Conservation (phyloP, 257 asterid species). For the Lycium ferocissimum region DNA sequence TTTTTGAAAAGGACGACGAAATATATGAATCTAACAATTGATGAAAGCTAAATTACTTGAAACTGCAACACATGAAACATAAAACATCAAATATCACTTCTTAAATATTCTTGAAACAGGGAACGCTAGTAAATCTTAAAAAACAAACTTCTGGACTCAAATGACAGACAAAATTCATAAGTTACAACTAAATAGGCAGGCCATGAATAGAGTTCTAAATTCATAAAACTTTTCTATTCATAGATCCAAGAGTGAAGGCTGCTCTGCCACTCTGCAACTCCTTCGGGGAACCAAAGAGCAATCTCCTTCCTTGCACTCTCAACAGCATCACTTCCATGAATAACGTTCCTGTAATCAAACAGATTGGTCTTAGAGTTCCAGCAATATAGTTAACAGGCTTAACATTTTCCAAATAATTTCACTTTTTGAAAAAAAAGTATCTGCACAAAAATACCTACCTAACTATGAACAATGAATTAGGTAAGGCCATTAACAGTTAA, state of each 20-base stretch:
- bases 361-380: background rate
- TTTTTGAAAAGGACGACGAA: background rate
- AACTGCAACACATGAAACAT: background rate
- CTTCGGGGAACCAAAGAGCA: slow-evolving; percentile 98
- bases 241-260: slow-evolving; percentile 87
- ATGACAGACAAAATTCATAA: background rate
- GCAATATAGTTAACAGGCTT: background rate
- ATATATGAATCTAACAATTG: background rate
- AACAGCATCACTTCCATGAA: slow-evolving; percentile 92
- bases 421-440: too few species aligned
- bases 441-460: background rate
- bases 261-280: slow-evolving; percentile 89
- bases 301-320: slow-evolving; percentile 91
- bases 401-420: too few species aligned
- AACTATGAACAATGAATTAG: background rate
- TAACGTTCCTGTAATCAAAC: slow-evolving; percentile 70
- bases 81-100: background rate
- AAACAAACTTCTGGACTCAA: background rate
- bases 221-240: slow-evolving; percentile 48
- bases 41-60: background rate
- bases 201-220: slow-evolving; percentile 3
- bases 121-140: background rate
- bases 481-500: background rate
- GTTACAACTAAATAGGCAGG: background rate
- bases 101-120: background rate